Conservation (phyloP, 768 basidiomycete genomes). For the Amanita thiersii region DNA sequence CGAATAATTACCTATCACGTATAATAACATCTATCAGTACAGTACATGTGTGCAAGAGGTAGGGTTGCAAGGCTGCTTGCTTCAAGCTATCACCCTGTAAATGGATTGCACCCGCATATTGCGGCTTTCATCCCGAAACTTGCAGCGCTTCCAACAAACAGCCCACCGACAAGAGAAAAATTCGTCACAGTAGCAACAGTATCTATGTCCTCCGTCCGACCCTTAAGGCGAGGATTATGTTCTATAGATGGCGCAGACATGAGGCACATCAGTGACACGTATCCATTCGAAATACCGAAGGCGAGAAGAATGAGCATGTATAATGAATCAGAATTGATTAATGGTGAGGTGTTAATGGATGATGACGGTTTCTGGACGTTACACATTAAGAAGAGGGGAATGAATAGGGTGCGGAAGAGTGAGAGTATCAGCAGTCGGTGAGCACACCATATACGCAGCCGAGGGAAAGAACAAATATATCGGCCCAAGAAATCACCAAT, state of each 20-base stretch:
- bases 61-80: too few species aligned
- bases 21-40: not conserved
- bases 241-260: slow-evolving; percentile 77
- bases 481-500: slow-evolving; percentile 66
- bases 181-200: slow-evolving; percentile 75
- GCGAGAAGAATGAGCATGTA: slow-evolving; percentile 67
- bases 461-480: slow-evolving; percentile 57
- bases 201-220: slow-evolving; percentile 72
- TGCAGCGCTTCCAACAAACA: slow-evolving; percentile 65
- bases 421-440: slow-evolving; percentile 55
- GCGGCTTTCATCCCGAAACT: slow-evolving; percentile 75
- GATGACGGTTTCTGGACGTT: slow-evolving; percentile 55
- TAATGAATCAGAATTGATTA: slow-evolving; percentile 69
- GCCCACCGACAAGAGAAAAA: slow-evolving; percentile 72
- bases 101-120: slow-evolving; percentile 73
- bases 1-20: too few species aligned
- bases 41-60: too few species aligned
- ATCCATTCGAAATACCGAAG: slow-evolving; percentile 81
- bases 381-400: slow-evolving; percentile 85
- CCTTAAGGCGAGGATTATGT: slow-evolving; percentile 67
- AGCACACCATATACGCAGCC: slow-evolving; percentile 61
- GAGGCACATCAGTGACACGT: slow-evolving; percentile 69
- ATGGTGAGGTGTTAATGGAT: slow-evolving; percentile 24
- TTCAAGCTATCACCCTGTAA: slow-evolving; percentile 28
- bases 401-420: slow-evolving; percentile 67